phyloP scores from a whole-genome alignment of 2,329 filamentous ascomycete species.

The Elsinoe fawcettii region DNA sequence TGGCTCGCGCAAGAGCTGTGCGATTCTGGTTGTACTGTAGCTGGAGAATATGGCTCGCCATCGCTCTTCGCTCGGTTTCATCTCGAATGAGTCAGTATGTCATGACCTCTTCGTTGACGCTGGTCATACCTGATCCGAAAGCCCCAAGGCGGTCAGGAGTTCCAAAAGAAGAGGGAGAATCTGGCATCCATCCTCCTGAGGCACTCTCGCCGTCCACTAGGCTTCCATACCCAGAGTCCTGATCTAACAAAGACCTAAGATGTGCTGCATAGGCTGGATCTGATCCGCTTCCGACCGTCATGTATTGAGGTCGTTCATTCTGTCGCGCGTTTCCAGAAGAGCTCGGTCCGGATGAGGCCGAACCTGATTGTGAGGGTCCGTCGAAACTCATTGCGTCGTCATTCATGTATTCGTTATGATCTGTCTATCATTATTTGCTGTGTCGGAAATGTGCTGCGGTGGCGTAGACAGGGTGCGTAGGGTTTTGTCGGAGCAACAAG shows the following conservation, averaged over 20 bases:
- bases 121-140: slow-evolving; percentile 38
- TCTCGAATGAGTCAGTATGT: slow-evolving; percentile 29
- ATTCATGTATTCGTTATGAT: not conserved
- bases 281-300: slow-evolving; percentile 79
- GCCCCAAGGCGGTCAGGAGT: slow-evolving; percentile 26
- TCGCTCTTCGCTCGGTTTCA: slow-evolving; percentile 58
- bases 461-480: not conserved
- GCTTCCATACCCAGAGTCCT: slow-evolving; percentile 89
- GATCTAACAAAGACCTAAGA: slow-evolving; percentile 71
- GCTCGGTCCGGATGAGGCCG: slow-evolving; percentile 23
- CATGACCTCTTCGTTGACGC: slow-evolving; percentile 35
- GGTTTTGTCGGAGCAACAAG: slow-evolving; percentile 11
- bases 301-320: slow-evolving; percentile 55
- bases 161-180: slow-evolving; percentile 35
- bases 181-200: slow-evolving; percentile 48
- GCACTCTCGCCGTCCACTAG: slow-evolving; percentile 55
- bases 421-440: slow-evolving; percentile 1
- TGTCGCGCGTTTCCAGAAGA: slow-evolving; percentile 24
- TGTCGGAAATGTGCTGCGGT: slow-evolving; percentile 4
- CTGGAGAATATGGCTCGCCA: slow-evolving; percentile 82
- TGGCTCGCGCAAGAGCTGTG: slow-evolving; percentile 75
- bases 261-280: slow-evolving; percentile 73
- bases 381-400: slow-evolving; percentile 27
- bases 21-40: slow-evolving; percentile 92
- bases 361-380: slow-evolving; percentile 26